A percentile compares a stretch with the other conserved stretches of the same genome.
Evolutionary conservation across 2,329 filamentous ascomycete genomes (phyloP).

Genomic region (Trichoderma simmonsii): DNA sequence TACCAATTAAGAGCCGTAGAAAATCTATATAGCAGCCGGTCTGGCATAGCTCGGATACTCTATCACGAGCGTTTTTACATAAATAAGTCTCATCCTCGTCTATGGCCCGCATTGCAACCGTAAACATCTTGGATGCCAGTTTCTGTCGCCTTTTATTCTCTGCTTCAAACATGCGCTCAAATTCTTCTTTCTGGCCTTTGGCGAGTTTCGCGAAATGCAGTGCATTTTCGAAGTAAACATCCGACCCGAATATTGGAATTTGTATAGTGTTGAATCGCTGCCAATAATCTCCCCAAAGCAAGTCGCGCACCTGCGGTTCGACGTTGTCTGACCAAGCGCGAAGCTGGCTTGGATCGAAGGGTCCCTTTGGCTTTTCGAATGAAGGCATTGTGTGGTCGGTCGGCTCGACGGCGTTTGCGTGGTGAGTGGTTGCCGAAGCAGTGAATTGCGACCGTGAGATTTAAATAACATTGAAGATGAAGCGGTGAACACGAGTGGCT

Average conservation of each 20-base stretch:
- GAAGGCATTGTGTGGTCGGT: not conserved
- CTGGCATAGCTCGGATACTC: not conserved
- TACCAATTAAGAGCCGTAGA: not conserved
- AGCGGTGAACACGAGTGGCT: not conserved
- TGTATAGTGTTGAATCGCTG: not conserved
- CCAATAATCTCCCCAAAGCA: not conserved
- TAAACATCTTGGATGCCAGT: not conserved
- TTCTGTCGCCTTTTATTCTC: not conserved
- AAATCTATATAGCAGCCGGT: not conserved
- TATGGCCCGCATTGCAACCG: not conserved
- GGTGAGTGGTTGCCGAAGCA: not conserved
- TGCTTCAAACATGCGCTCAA: not conserved
- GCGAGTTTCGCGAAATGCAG: not conserved
- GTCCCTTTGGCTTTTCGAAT: not conserved
- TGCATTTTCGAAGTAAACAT: not conserved
- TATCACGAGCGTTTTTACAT: not conserved
- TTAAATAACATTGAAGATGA: not conserved
- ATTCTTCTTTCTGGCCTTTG: not conserved
- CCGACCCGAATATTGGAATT: not conserved
- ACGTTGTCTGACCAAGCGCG: not conserved
- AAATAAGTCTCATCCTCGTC: not conserved
- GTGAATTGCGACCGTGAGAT: not conserved
- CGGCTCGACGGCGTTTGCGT: no score
- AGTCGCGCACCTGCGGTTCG: not conserved
- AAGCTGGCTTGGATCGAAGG: not conserved